phyloP scores from a whole-genome alignment of 495 filamentous ascomycete species.

The Massariosphaeria phaeospora region DNA sequence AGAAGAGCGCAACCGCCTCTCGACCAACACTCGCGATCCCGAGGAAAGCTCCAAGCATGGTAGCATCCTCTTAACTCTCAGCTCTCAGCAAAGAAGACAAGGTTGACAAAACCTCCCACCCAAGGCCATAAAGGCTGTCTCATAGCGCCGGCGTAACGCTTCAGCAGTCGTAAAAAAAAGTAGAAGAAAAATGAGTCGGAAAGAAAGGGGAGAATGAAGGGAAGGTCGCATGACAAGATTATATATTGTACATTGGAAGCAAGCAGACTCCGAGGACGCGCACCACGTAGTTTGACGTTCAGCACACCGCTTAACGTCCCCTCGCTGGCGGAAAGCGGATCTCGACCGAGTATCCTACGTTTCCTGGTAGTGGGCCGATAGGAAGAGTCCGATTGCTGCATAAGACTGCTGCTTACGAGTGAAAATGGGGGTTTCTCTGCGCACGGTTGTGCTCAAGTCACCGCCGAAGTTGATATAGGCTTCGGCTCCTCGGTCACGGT shows the following conservation, averaged over 20 bases:
- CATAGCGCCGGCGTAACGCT: background rate
- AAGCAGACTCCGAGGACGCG: background rate
- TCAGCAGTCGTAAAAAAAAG: background rate
- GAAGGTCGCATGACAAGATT: slow-evolving; percentile 1
- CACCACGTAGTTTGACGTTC: background rate
- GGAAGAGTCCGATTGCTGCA: too few species aligned
- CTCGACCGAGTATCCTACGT: too few species aligned
- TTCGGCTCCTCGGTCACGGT: slow-evolving; percentile 12
- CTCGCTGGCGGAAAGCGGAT: too few species aligned
- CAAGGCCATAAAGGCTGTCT: background rate
- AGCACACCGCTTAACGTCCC: background rate
- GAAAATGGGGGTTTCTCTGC: background rate
- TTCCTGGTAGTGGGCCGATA: too few species aligned
- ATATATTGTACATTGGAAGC: slow-evolving; percentile 21
- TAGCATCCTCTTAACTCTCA: too few species aligned
- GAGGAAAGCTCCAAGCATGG: too few species aligned
- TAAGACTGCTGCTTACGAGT: background rate
- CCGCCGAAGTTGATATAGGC: background rate
- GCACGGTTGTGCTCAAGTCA: background rate
- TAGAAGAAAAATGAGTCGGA: background rate
- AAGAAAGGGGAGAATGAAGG: background rate
- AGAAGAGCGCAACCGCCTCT: too few species aligned
- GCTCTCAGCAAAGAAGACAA: too few species aligned
- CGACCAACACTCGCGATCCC: too few species aligned
- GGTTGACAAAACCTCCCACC: too few species aligned